Evolutionary conservation across 495 filamentous ascomycete species (phyloP).

Genomic region (Xylaria cubensis): DNA sequence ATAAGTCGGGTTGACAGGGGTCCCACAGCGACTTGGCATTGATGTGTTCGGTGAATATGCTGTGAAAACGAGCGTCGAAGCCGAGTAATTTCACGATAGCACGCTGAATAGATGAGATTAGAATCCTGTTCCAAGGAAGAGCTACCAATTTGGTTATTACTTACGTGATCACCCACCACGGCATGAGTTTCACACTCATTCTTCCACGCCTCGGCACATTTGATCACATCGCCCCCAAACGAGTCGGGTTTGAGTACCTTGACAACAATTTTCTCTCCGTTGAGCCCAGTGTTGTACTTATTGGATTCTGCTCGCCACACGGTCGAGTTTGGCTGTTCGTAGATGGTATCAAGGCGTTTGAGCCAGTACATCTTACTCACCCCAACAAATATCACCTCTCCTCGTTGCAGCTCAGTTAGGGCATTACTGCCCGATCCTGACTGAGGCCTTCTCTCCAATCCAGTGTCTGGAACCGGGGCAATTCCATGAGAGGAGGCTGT

Average conservation of each 20-base stretch:
- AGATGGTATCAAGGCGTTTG: neutral
- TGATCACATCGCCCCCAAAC: neutral
- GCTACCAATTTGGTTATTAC: neutral
- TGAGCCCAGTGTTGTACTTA: neutral
- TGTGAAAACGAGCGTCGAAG: constrained; percentile 15
- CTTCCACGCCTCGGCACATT: neutral
- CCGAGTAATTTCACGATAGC: neutral
- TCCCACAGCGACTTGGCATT: neutral
- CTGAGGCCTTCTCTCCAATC: too few relatives aligned
- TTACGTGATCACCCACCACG: neutral
- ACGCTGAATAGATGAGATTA: neutral
- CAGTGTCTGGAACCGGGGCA: too few relatives aligned
- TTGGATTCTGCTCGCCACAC: neutral
- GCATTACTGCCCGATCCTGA: neutral
- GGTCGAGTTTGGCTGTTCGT: neutral
- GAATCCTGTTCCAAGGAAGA: neutral
- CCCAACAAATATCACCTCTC: neutral
- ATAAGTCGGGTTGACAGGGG: neutral
- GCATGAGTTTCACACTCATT: neutral
- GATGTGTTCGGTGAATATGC: constrained; percentile 14
- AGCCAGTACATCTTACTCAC: neutral
- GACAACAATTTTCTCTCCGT: neutral
- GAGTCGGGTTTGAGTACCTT: neutral
- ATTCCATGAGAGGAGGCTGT: neutral
- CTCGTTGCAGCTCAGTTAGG: neutral